These are phyloP conservation scores for Phycomyces nitens DNA, from an alignment of 192 early-diverging fungal species.

Conservation along the genomic window DNA sequence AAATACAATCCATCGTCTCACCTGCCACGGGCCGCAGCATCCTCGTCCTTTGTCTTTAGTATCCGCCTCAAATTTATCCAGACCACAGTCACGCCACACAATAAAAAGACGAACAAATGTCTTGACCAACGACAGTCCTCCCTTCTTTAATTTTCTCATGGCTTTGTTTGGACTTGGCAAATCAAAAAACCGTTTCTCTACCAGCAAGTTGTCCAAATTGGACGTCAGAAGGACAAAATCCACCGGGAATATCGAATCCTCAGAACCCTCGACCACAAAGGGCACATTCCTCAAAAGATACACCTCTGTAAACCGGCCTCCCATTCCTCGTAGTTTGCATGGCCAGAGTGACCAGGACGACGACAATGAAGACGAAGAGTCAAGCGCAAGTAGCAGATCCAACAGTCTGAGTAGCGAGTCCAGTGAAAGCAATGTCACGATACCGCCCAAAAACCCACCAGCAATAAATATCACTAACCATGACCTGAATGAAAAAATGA, in stretches of 20 bases:
- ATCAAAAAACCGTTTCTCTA: neutral
- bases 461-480: neutral
- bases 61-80: too few species aligned
- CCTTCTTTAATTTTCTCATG: neutral
- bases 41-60: too few species aligned
- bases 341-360: neutral
- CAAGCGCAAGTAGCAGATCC: neutral
- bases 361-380: too few species aligned
- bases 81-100: too few species aligned
- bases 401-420: neutral
- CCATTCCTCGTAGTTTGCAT: neutral
- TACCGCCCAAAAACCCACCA: neutral
- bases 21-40: too few species aligned
- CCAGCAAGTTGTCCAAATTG: neutral
- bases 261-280: neutral
- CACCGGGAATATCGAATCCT: neutral
- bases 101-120: too few species aligned
- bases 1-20: too few species aligned
- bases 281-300: neutral
- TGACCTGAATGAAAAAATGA: constrained; percentile 14
- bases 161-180: neutral
- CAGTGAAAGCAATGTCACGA: neutral
- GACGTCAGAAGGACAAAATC: neutral
- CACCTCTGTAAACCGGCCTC: neutral
- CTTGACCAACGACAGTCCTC: neutral